These are phyloP conservation scores for Bondarzewia mesenterica DNA, from an alignment of 1,284 basidiomycete genomes.

Conservation along the genomic window DNA sequence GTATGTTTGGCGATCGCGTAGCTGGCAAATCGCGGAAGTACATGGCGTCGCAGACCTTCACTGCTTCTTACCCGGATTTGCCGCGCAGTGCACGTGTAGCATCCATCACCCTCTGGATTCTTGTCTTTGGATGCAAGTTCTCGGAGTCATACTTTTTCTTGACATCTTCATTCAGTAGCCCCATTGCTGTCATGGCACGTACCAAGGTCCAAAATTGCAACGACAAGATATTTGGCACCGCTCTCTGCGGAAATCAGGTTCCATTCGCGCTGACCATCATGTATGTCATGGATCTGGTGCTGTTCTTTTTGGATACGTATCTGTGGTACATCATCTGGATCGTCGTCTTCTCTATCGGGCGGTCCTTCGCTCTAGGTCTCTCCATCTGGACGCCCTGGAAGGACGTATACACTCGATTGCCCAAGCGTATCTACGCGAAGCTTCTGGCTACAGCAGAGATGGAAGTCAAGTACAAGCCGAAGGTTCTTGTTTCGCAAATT, in stretches of 20 bases:
- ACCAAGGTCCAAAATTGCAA: constrained; percentile 83
- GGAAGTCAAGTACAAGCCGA: constrained; percentile 97
- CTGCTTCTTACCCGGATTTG: constrained; percentile 85
- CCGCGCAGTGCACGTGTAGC: constrained; percentile 61
- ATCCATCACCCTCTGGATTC: constrained; percentile 80
- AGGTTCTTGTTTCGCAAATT: constrained; percentile 94
- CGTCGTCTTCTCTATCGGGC: constrained; percentile 86
- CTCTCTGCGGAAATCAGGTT: constrained; percentile 82
- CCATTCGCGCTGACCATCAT: constrained; percentile 89
- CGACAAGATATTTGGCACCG: constrained; percentile 74
- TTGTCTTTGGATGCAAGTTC: constrained; percentile 91
- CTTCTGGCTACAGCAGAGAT: constrained; percentile 88
- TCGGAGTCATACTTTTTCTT: constrained; percentile 95
- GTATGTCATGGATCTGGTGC: constrained; percentile 91
- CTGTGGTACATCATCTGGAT: constrained; percentile 97
- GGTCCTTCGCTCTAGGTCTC: constrained; percentile 84
- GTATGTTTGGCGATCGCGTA: constrained; percentile 94
- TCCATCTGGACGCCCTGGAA: constrained; percentile 98
- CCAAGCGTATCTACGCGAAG: constrained; percentile 95
- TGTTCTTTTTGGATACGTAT: constrained; percentile 98
- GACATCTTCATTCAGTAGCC: constrained; percentile 85
- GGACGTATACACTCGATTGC: constrained; percentile 90
- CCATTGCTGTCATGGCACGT: constrained; percentile 86
- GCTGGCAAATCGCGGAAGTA: constrained; percentile 92
- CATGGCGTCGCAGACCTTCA: constrained; percentile 95